Conservation (phyloP, 2,329 filamentous ascomycete species). For the Penicillium sp. region DNA sequence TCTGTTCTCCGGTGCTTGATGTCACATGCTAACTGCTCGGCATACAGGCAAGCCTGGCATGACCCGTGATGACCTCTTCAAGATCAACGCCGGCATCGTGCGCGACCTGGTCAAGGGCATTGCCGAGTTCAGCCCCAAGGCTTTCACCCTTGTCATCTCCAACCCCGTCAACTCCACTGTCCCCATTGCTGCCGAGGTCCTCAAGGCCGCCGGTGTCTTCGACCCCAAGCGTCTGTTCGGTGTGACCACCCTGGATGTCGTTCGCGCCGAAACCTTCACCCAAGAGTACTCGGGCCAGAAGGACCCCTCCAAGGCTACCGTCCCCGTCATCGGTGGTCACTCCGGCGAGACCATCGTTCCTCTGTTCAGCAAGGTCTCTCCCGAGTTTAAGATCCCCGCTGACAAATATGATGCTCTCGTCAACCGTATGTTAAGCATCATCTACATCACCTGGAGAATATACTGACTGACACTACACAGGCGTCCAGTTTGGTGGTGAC, state of each 20-base stretch:
- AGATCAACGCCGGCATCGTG: slow-evolving; percentile 98
- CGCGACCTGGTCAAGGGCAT: slow-evolving; percentile 85
- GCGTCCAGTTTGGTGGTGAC: slow-evolving; percentile 94
- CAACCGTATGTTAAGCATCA: slow-evolving; percentile 58
- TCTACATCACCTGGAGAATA: not conserved
- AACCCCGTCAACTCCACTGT: slow-evolving; percentile 99
- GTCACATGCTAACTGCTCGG: slow-evolving; percentile 7
- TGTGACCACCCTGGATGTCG: slow-evolving; percentile 97
- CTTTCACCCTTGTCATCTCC: slow-evolving; percentile 93
- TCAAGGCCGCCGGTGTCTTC: slow-evolving; percentile 90
- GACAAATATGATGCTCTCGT: slow-evolving; percentile 89
- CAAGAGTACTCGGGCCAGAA: slow-evolving; percentile 76
- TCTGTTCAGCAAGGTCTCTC: slow-evolving; percentile 86
- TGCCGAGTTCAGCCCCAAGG: slow-evolving; percentile 84
- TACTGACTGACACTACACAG: slow-evolving; percentile 31
- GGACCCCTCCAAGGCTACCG: slow-evolving; percentile 73
- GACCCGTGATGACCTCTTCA: slow-evolving; percentile 99
- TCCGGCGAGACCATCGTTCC: slow-evolving; percentile 98
- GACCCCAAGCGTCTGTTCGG: slow-evolving; percentile 94
- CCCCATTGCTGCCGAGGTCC: slow-evolving; percentile 91
- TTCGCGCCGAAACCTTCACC: slow-evolving; percentile 95
- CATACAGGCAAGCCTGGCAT: slow-evolving; percentile 89
- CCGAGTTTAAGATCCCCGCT: slow-evolving; percentile 70
- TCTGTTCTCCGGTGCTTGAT: not conserved
- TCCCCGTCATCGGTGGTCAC: slow-evolving; percentile 94